Percentiles rank a stretch among this genome's conserved stretches.
Conservation (phyloP, 2,329 filamentous ascomycete genomes). For the Fusarium pseudograminearum region DNA sequence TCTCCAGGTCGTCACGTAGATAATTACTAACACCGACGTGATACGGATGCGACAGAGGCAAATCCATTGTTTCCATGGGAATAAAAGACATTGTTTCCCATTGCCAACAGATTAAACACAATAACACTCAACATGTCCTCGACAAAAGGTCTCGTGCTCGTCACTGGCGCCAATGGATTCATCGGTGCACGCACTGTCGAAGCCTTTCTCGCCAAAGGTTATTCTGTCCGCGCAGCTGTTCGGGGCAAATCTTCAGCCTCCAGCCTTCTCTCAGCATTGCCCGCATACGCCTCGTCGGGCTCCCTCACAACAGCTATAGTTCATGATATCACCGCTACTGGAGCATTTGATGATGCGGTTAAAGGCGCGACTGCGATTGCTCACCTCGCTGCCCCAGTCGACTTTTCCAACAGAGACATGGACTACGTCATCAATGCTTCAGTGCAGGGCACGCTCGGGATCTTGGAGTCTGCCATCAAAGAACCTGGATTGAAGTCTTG, state of each 20-base stretch:
- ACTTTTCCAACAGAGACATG: slow-evolving; percentile 16
- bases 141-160: slow-evolving; percentile 13
- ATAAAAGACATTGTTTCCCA: not conserved
- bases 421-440: slow-evolving; percentile 22
- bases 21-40: not conserved
- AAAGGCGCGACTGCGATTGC: not conserved
- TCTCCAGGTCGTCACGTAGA: not conserved
- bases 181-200: slow-evolving; percentile 23
- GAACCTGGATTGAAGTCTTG: slow-evolving; percentile 3
- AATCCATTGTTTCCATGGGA: not conserved
- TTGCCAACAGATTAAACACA: rapidly evolving
- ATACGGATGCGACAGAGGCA: not conserved
- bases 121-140: not conserved
- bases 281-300: not conserved
- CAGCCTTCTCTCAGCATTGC: slow-evolving; percentile 5
- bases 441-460: slow-evolving; percentile 10
- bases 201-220: slow-evolving; percentile 16
- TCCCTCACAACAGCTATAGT: not conserved
- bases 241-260: slow-evolving; percentile 19
- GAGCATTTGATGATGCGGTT: slow-evolving; percentile 17
- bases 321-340: not conserved
- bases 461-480: slow-evolving; percentile 7
- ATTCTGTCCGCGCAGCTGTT: slow-evolving; percentile 14
- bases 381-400: slow-evolving; percentile 17
- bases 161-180: slow-evolving; percentile 28